These are phyloP conservation scores for Apiospora marii DNA, from an alignment of 2,329 filamentous ascomycete genomes.

Conservation along the genomic window DNA sequence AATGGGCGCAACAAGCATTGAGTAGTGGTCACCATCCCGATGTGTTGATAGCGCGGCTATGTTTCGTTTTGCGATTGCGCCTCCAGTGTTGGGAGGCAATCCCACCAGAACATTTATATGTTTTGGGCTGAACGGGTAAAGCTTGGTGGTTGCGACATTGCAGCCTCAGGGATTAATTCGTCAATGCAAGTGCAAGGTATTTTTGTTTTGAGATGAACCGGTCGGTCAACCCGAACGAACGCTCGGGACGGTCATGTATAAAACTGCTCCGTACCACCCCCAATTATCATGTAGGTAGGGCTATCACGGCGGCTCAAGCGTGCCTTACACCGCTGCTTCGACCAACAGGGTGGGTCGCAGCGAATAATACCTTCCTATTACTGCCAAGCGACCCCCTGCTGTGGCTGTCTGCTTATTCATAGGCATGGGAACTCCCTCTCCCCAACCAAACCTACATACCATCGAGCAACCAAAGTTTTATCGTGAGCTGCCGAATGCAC, in stretches of 20 bases:
- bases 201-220: not conserved
- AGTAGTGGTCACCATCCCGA: not conserved
- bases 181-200: not conserved
- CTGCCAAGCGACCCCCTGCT: not conserved
- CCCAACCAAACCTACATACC: not conserved
- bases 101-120: not conserved
- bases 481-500: not conserved
- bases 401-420: conserved; percentile 11
- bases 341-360: conserved; percentile 15
- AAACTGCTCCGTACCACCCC: not conserved
- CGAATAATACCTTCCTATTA: conserved; percentile 1
- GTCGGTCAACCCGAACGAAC: conserved; percentile 2
- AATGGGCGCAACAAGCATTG: not conserved
- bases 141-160: conserved; percentile 4
- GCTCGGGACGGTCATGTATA: not conserved
- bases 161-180: not conserved
- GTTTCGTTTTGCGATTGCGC: not conserved
- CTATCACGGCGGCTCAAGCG: conserved; percentile 18
- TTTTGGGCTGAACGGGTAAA: not conserved
- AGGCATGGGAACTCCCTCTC: not conserved
- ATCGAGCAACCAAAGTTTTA: not conserved
- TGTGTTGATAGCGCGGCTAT: not conserved
- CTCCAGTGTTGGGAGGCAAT: not conserved
- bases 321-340: conserved; percentile 4
- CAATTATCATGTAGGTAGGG: not conserved